Conservation (phyloP, 1,284 basidiomycete species). For the Trametes hirsuta region DNA sequence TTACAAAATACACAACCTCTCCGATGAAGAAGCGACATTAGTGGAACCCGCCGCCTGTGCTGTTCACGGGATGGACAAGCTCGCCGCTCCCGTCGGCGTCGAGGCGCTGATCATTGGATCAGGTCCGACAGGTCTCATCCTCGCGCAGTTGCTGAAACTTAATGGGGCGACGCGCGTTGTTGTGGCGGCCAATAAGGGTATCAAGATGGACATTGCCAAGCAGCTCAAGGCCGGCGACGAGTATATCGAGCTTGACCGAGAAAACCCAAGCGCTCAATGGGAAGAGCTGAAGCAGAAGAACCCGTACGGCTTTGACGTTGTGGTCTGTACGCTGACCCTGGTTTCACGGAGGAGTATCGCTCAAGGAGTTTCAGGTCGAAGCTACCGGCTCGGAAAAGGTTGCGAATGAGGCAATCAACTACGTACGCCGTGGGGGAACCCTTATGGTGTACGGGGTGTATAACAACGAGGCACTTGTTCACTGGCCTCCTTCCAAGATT, state of each 20-base stretch:
- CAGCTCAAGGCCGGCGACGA: slow-evolving; percentile 77
- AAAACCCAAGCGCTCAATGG: slow-evolving; percentile 81
- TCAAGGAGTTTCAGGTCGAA: slow-evolving; percentile 52
- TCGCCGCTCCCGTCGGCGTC: slow-evolving; percentile 75
- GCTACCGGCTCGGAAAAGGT: slow-evolving; percentile 84
- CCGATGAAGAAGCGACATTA: slow-evolving; percentile 88
- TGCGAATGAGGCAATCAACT: slow-evolving; percentile 81
- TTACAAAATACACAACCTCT: slow-evolving; percentile 83
- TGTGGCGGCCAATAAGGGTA: slow-evolving; percentile 83
- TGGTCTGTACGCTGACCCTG: slow-evolving; percentile 45
- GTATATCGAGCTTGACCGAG: slow-evolving; percentile 82
- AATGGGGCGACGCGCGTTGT: slow-evolving; percentile 80
- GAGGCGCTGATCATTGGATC: slow-evolving; percentile 81
- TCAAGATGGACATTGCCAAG: slow-evolving; percentile 84
- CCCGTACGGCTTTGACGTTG: slow-evolving; percentile 87
- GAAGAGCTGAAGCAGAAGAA: slow-evolving; percentile 75
- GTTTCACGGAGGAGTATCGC: neutral
- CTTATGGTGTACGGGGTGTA: slow-evolving; percentile 80
- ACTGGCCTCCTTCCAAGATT: slow-evolving; percentile 86
- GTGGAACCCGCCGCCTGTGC: slow-evolving; percentile 89
- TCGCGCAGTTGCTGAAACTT: slow-evolving; percentile 84
- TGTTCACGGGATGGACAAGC: slow-evolving; percentile 86
- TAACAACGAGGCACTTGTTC: slow-evolving; percentile 72
- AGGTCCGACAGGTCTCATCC: slow-evolving; percentile 81
- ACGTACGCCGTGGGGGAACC: slow-evolving; percentile 79